Conservation (phyloP, 139 green algal genomes). For the Closterium sp. region DNA sequence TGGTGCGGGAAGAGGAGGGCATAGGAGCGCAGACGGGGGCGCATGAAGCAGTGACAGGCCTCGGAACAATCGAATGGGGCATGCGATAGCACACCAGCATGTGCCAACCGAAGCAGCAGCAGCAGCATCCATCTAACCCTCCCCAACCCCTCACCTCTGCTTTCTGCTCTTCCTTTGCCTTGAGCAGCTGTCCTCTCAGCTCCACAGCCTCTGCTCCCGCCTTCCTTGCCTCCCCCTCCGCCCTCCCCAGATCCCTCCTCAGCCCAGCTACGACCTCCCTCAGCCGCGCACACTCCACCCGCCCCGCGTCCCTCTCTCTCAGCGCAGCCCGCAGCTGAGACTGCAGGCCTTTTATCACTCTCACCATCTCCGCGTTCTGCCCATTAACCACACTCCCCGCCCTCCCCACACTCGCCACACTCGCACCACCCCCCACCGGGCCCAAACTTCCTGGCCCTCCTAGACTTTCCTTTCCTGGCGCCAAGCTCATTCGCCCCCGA, state of each 20-base stretch:
- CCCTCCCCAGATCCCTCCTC: not conserved
- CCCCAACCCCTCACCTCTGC: not conserved
- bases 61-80: too few species aligned
- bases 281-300: not conserved
- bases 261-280: not conserved
- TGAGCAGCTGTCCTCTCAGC: not conserved
- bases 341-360: not conserved
- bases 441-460: not conserved
- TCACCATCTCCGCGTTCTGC: not conserved
- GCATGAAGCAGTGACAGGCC: too few species aligned
- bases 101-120: not conserved
- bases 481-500: not conserved
- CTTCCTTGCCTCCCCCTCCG: not conserved
- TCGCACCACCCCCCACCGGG: not conserved
- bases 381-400: not conserved
- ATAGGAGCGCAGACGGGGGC: not conserved
- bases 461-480: not conserved
- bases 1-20: too few species aligned
- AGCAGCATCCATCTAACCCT: not conserved
- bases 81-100: too few species aligned
- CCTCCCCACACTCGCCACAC: not conserved
- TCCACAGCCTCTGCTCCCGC: not conserved
- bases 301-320: not conserved
- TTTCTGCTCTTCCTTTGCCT: not conserved
- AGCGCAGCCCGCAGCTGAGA: not conserved